Base-by-base conservation (phyloP, 805 yeast species). In the fission yeast (Schizosaccharomyces pombe) region DNA sequence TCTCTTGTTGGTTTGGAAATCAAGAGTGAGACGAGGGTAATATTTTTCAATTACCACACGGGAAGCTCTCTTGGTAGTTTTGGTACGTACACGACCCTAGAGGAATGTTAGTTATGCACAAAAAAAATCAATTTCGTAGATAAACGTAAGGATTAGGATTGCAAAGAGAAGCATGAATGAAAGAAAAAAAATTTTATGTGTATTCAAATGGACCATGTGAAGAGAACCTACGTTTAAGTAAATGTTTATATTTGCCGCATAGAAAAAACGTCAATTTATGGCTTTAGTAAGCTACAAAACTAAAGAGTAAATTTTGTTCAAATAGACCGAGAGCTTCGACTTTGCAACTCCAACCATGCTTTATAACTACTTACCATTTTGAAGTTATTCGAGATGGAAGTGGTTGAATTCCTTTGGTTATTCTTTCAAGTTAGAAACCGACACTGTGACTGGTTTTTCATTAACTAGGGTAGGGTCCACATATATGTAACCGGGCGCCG, bases 1-100 rank as follows among this genome's bases (percentile, higher is more conserved):
- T 79, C 98, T 89, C 82, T 91, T 91, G 95, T 91, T 91, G 83
- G 93, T 85, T 80, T 91, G 96, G 74, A 91, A 91, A 76, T 91
- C 99, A 77, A 85, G 76, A 68, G 97, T 89, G 75, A 91, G 85
- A 79, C 93, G 91, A 74, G 99, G 99, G 81, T 91, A 91, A 83
- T 87, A 89, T 72, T 94, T 84, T 81, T 91, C 99, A 72, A 91
- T 91, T 75, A 93, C 79, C 73, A 87, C 94, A 83, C 93, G 93
- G 70, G 98, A 83, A 76, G 99, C 97, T 79, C 97, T 85, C 85
- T 91, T 91, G 76, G 91, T 97, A 76, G 99, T 91, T 82, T 91
- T 93, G 68, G 98, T 91, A 83, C 98, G 87, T 81, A 93, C 98
- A 76, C 97, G 91, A 82, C 98, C 98, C 98, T 85, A 68, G 62